Conservation (phyloP, 352 stramenopile genomes). For the Phytophthora cactorum region DNA sequence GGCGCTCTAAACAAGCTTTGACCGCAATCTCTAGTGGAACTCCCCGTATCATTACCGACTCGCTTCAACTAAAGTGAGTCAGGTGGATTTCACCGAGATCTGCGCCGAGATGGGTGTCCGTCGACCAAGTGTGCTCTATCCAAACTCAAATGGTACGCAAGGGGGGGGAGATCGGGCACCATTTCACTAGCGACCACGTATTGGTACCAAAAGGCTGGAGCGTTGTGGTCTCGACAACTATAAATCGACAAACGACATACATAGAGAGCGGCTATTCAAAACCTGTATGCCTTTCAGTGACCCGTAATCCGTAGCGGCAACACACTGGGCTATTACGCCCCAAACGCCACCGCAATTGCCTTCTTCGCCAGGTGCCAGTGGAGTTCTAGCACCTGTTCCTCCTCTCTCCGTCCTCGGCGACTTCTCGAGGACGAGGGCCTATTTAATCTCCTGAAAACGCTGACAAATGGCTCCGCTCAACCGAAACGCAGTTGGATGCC, state of each 20-base stretch:
- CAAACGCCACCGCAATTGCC: conserved; percentile 11
- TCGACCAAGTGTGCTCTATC: conserved; percentile 28
- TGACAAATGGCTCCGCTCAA: conserved; percentile 21
- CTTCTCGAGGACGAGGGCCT: conserved; percentile 27
- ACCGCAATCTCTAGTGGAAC: conserved; percentile 19
- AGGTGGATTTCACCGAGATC: conserved; percentile 21
- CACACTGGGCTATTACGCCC: neutral
- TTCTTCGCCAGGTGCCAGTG: conserved; percentile 6
- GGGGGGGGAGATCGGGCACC: conserved; percentile 10
- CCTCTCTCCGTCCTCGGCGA: conserved; percentile 21
- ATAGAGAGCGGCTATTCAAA: conserved; percentile 10
- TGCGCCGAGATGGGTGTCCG: conserved; percentile 28
- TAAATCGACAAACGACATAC: conserved; percentile 17
- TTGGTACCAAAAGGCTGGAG: conserved; percentile 1
- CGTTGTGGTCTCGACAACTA: conserved; percentile 7
- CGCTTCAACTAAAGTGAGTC: conserved; percentile 31
- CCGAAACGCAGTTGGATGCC: conserved; percentile 14
- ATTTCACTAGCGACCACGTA: conserved; percentile 20
- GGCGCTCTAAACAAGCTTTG: conserved; percentile 8
- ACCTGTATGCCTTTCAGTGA: conserved; percentile 23
- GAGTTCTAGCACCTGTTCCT: conserved; percentile 16
- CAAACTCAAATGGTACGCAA: conserved; percentile 24
- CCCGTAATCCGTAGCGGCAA: conserved; percentile 12
- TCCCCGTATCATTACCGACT: conserved; percentile 7
- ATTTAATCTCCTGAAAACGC: conserved; percentile 9